Evolutionary conservation across 768 basidiomycete genomes (phyloP), one percentile per base, ranked within the genome.

Genomic region (Pleurotus sapidus): DNA sequence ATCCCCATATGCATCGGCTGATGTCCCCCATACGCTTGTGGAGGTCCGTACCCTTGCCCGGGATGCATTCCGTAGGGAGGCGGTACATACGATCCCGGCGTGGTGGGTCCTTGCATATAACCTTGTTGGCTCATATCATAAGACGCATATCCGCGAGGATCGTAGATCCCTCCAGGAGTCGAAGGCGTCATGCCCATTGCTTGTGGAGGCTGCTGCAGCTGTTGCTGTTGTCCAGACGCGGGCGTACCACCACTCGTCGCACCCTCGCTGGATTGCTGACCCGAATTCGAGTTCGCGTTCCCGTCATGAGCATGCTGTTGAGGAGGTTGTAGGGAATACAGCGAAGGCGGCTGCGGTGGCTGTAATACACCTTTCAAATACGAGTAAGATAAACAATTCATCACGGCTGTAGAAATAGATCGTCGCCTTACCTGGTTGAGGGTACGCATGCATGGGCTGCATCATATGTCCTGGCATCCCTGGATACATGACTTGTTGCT

Each of bases 81-180:
- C 3, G 49, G 58, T 5, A 46, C 53, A 30, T 59, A 53, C 34
- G 34, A 47, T 50, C 45, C 63, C 38, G 51, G 61, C 55, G 64
- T 65, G 4, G 62, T 59, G 8, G 64, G 64, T 6, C 30, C 30
- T 34, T 64, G 67, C 46, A 61, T 55, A 50, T 58, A 57, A n/a
- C 58, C 63, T 51, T 38, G 67, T 45, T 64, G 67, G 14, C 58
- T 55, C 18, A 59, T 59, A 34, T 59, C 58, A 14, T 60, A 60
- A 34, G 61, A 14, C 8, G 30, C 30, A 30, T 47, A 56, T 18
- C 30, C 45, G n/a, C 43, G 11, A 7, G 45, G 55, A 38, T 56
- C 43, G 34, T 56, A 47, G 25, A 47, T 43, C 4, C 18, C 24
- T 39, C 17, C 57, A 25, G 46, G 57, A 42, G 51, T 61, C 37